Evolutionary conservation across 257 asterid genomes (phyloP).

Genomic region (Lycium barbarum): DNA sequence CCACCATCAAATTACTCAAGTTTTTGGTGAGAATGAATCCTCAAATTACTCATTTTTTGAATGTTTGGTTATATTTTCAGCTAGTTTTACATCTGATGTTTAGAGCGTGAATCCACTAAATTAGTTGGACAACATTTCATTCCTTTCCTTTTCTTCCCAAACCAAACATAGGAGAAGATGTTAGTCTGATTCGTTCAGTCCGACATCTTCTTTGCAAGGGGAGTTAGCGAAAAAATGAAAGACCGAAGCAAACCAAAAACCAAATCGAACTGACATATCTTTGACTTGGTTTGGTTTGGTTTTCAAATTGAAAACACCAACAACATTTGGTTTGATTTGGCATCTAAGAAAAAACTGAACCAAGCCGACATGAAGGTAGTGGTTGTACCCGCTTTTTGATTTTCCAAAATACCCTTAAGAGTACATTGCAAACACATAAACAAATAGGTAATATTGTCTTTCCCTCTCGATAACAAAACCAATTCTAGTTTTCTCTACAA

Average conservation of each 20-base stretch:
- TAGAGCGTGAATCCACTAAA: slow-evolving; percentile 4
- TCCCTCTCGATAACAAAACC: too few relatives aligned
- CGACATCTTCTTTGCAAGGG: not conserved
- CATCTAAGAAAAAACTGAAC: not conserved
- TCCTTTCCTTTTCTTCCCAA: slow-evolving; percentile 7
- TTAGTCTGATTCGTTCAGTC: not conserved
- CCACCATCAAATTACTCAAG: not conserved
- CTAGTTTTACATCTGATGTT: not conserved
- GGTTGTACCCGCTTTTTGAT: too few relatives aligned
- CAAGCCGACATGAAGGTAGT: not conserved
- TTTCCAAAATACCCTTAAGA: too few relatives aligned
- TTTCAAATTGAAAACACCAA: not conserved
- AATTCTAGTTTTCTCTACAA: too few relatives aligned
- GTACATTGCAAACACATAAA: too few relatives aligned
- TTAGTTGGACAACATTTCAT: not conserved
- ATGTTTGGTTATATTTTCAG: not conserved
- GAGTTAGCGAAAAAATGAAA: not conserved
- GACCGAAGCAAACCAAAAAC: not conserved
- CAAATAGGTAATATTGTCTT: too few relatives aligned
- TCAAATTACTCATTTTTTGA: not conserved
- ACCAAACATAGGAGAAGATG: slow-evolving; percentile 13
- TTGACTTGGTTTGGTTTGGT: not conserved
- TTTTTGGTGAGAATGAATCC: not conserved
- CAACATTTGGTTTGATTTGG: not conserved
- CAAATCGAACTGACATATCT: not conserved